phyloP scores from a whole-genome alignment of 768 basidiomycete genomes.

The Strobilomyces confusus region DNA sequence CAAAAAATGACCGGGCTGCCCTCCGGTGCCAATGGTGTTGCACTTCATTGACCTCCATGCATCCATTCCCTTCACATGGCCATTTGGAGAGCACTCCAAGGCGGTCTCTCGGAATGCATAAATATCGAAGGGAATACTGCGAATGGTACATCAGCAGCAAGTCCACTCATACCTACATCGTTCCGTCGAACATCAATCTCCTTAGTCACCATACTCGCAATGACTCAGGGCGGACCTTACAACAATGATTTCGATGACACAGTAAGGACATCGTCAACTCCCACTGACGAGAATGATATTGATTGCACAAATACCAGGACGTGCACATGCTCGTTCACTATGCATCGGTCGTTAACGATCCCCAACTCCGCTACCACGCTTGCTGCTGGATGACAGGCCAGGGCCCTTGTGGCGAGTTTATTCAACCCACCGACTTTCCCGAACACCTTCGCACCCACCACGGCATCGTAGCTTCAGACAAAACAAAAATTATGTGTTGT shows the following conservation, averaged over 20 bases:
- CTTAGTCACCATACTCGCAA: not conserved
- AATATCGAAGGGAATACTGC: constrained; percentile 11
- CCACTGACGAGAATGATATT: not conserved
- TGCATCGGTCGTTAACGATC: not conserved
- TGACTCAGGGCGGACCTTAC: not conserved
- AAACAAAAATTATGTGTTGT: constrained; percentile 2
- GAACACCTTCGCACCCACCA: constrained; percentile 22
- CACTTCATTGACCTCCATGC: constrained; percentile 13
- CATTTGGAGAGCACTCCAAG: constrained; percentile 21
- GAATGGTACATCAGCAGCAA: constrained; percentile 3
- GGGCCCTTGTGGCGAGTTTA: not conserved
- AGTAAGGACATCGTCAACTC: not conserved
- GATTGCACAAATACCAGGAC: not conserved
- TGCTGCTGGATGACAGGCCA: constrained; percentile 1
- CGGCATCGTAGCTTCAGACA: constrained; percentile 17
- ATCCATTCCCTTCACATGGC: constrained; percentile 13
- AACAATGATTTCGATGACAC: not conserved
- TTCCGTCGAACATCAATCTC: not conserved
- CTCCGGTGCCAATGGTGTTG: constrained; percentile 16
- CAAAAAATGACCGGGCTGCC: constrained; percentile 11
- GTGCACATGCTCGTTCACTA: not conserved
- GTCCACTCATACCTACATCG: constrained; percentile 1
- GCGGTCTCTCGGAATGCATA: constrained; percentile 11
- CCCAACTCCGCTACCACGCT: not conserved
- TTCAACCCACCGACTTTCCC: constrained; percentile 12